phyloP scores from a whole-genome alignment of 495 filamentous ascomycete species.

The Oidiodendron maius region DNA sequence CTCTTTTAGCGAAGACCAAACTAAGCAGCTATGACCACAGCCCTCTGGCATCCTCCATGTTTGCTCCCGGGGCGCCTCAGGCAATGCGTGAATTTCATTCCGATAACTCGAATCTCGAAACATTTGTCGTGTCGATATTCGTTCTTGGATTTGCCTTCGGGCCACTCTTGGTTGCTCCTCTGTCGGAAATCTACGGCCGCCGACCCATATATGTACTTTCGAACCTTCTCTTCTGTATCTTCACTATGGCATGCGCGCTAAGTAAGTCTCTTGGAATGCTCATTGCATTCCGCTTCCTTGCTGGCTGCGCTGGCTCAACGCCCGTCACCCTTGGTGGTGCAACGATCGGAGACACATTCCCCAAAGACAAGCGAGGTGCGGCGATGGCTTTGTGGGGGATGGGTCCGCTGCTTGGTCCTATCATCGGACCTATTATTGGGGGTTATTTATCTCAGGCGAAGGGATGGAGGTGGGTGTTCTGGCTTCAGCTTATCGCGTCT shows the following conservation, averaged over 20 bases:
- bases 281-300: conserved; percentile 50
- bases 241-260: conserved; percentile 51
- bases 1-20: neutral
- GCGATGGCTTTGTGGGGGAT: conserved; percentile 59
- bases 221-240: conserved; percentile 49
- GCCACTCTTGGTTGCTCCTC: conserved; percentile 53
- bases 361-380: conserved; percentile 55
- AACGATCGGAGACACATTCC: conserved; percentile 56
- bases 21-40: conserved; percentile 3
- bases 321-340: conserved; percentile 51
- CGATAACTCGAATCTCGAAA: conserved; percentile 41
- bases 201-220: conserved; percentile 44
- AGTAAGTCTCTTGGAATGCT: conserved; percentile 46
- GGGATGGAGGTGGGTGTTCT: conserved; percentile 69
- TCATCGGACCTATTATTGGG: conserved; percentile 56
- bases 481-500: conserved; percentile 50
- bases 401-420: conserved; percentile 59
- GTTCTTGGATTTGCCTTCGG: conserved; percentile 65
- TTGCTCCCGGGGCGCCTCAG: conserved; percentile 56
- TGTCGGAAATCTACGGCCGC: conserved; percentile 61
- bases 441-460: conserved; percentile 62
- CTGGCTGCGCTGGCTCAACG: conserved; percentile 47
- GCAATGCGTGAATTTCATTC: conserved; percentile 58
- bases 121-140: conserved; percentile 66
- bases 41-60: conserved; percentile 60